phyloP scores from a whole-genome alignment of 2,329 filamentous ascomycete genomes.

The Colletotrichum sidae region DNA sequence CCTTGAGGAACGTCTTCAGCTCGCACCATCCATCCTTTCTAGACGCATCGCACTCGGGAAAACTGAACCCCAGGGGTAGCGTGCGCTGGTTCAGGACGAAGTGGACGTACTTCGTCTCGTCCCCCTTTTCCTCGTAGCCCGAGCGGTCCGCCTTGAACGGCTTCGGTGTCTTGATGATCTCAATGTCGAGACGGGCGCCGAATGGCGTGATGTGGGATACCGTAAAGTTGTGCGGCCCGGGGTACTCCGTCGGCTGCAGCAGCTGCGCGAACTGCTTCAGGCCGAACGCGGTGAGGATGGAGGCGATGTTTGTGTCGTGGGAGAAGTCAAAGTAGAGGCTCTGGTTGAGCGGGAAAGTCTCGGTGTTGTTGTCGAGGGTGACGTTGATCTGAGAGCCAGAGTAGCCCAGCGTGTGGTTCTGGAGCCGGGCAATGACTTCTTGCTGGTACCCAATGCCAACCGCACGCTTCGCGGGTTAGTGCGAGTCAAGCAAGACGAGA shows the following conservation, averaged over 20 bases:
- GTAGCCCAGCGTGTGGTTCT: conserved; percentile 72
- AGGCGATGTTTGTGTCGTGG: conserved; percentile 80
- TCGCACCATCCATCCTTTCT: conserved; percentile 84
- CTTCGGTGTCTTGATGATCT: conserved; percentile 75
- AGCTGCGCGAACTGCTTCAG: conserved; percentile 74
- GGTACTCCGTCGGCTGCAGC: conserved; percentile 67
- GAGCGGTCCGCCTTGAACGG: conserved; percentile 68
- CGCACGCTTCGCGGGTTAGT: conserved; percentile 61
- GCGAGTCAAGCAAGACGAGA: conserved; percentile 51
- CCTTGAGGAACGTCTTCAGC: conserved; percentile 72
- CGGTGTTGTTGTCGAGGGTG: conserved; percentile 75
- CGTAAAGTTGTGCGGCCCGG: conserved; percentile 70
- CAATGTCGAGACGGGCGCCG: conserved; percentile 78
- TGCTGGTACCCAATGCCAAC: conserved; percentile 80
- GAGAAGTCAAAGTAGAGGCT: conserved; percentile 81
- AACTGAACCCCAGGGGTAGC: conserved; percentile 74
- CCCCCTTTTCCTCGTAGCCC: conserved; percentile 61
- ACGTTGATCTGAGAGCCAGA: conserved; percentile 72
- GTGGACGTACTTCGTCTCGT: conserved; percentile 76
- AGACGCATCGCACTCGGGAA: conserved; percentile 70
- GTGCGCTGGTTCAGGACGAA: conserved; percentile 82
- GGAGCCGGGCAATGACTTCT: conserved; percentile 77
- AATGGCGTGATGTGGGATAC: conserved; percentile 78
- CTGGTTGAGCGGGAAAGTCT: conserved; percentile 80
- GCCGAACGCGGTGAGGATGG: conserved; percentile 78